Evolutionary conservation across 2,329 filamentous ascomycete species (phyloP).

Genomic region (Fusarium chlamydosporum): DNA sequence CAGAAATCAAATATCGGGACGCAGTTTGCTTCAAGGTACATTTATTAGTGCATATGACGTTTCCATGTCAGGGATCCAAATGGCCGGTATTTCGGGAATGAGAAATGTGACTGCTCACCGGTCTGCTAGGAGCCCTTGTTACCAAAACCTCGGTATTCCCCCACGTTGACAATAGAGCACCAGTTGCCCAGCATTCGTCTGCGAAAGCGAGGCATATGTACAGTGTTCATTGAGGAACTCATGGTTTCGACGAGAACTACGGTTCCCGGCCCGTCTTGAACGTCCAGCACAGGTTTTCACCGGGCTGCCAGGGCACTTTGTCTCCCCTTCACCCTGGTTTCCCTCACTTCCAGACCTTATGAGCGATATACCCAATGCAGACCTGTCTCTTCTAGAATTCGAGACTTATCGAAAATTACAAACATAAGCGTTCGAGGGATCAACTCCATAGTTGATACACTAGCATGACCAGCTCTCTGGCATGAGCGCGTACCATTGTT

Average conservation of each 20-base stretch:
- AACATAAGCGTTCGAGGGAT: background rate
- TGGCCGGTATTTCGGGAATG: conserved; percentile 35
- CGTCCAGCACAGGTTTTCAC: conserved; percentile 7
- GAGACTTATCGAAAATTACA: background rate
- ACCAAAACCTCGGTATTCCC: conserved; percentile 40
- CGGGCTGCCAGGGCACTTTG: conserved; percentile 1
- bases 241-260: background rate
- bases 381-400: background rate
- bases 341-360: conserved; percentile 5
- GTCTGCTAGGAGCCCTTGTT: conserved; percentile 45
- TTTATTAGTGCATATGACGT: conserved; percentile 30
- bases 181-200: conserved; percentile 26
- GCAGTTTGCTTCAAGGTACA: conserved; percentile 13
- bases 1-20: conserved; percentile 34
- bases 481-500: conserved; percentile 5
- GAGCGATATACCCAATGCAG: background rate
- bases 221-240: conserved; percentile 10
- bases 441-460: conserved; percentile 14
- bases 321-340: conserved; percentile 2
- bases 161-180: conserved; percentile 33
- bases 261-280: conserved; percentile 1
- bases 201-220: conserved; percentile 6
- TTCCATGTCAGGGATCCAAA: conserved; percentile 29
- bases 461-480: background rate
- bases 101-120: conserved; percentile 46